Base-by-base conservation (phyloP, 768 basidiomycete species). In the Psilocybe cubensis region DNA sequence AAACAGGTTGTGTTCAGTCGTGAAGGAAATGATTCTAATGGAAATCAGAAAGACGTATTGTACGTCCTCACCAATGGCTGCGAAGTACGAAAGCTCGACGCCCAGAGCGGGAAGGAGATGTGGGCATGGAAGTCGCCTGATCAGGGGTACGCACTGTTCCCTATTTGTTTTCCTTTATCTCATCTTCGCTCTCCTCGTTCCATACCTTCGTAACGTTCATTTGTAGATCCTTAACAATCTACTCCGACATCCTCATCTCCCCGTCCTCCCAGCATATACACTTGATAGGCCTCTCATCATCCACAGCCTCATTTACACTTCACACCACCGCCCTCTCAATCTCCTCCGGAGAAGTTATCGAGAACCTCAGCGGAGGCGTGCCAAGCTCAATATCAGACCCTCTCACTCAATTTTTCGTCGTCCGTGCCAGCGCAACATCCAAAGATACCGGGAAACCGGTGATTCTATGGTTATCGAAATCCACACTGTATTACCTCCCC, bases 101-200 rank as follows among this genome's bases (percentile, higher is more conserved):
- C 75, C 0, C 66, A 58, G 2, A 81, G 78, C 0, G 92, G 92
- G 1, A 74, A 81, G 8, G 71, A 75, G 1, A 68, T 73, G 23
- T 96, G 94, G 94, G 76, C 72, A 1, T 94, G 92, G 89, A 78
- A 77, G n/a, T 79, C 86, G 21, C 76, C 78, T 12, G 89, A 91
- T 66, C 80, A 38, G 35, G 35, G 35, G 35, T 38, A n/a, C 35
- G 35, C 35, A 10, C 35, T 14, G 7, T 38, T 38, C 35, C 35
- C 31, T 33, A n/a, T 33, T 86, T 48, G 80, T 78, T 91, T 92
- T 64, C 62, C 84, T 74, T 21, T 40, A 35, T 45, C n/a, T 35
- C 47, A 9, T 10, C 29, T 35, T 33, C 14, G 7, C 14, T 31
- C 28, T 18, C 24, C 47, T 49, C 28, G 9, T 33, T 20, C 6